These are phyloP conservation scores for Pseudomonodictys pantanalensis DNA, from an alignment of 495 filamentous ascomycete species.

Conservation along the genomic window DNA sequence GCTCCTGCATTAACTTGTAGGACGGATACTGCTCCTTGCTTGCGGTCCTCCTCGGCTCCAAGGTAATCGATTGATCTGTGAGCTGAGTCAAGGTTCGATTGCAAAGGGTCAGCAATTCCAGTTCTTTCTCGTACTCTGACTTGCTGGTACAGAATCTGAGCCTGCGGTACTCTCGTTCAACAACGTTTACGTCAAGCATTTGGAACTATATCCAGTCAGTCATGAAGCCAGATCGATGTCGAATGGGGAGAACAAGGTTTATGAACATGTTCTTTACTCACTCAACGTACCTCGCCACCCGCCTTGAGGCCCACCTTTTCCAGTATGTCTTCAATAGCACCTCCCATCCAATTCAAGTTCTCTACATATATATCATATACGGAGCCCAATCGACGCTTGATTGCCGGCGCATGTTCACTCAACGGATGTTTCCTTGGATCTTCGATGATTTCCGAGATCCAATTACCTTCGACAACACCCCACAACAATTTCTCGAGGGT, in stretches of 20 bases:
- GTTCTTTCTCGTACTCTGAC: conserved; percentile 15
- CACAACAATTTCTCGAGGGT: conserved; percentile 33
- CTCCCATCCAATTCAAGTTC: too few species aligned
- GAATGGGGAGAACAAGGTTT: too few species aligned
- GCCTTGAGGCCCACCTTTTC: too few species aligned
- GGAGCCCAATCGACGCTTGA: too few species aligned
- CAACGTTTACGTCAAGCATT: conserved; percentile 10
- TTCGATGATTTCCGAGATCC: conserved; percentile 3
- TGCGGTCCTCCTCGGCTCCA: conserved; percentile 7
- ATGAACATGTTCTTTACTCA: too few species aligned
- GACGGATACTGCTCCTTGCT: background rate
- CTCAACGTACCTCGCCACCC: too few species aligned
- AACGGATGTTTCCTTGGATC: background rate
- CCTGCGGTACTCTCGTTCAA: conserved; percentile 11
- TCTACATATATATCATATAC: too few species aligned
- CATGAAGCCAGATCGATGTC: background rate
- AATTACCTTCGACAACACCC: conserved; percentile 1
- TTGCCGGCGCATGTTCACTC: background rate
- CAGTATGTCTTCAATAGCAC: too few species aligned
- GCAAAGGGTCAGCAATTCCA: conserved; percentile 23
- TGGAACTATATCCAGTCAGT: background rate
- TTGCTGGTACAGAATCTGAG: conserved; percentile 15
- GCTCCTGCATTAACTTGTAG: conserved; percentile 5
- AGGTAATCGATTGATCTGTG: conserved; percentile 17
- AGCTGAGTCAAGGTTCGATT: conserved; percentile 29